These are phyloP conservation scores for Neofusicoccum sp. DNA, from an alignment of 2,329 filamentous ascomycete genomes.

Conservation along the genomic window DNA sequence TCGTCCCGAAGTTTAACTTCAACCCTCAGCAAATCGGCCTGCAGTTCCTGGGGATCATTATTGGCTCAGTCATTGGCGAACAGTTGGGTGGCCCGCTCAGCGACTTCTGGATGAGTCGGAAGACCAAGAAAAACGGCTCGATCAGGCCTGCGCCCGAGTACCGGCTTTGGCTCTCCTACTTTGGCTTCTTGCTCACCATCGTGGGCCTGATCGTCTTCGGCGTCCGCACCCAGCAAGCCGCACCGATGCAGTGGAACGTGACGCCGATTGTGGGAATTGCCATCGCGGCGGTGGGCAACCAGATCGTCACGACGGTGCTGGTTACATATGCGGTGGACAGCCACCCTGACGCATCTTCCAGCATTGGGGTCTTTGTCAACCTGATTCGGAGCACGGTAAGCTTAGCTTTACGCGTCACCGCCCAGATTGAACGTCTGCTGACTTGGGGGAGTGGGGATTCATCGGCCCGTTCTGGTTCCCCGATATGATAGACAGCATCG, in stretches of 20 bases:
- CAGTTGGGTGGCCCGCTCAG: constrained; percentile 55
- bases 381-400: constrained; percentile 49
- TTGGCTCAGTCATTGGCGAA: constrained; percentile 59
- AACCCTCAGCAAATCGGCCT: constrained; percentile 58
- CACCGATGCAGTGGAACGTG: constrained; percentile 51
- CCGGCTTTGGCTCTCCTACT: constrained; percentile 58
- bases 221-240: constrained; percentile 49
- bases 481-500: constrained; percentile 39
- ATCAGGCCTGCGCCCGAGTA: constrained; percentile 47
- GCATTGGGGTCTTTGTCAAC: constrained; percentile 59
- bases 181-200: constrained; percentile 52
- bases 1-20: constrained; percentile 55
- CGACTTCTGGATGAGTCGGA: constrained; percentile 53
- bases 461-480: constrained; percentile 45
- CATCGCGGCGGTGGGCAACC: constrained; percentile 54
- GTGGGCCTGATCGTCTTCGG: constrained; percentile 56
- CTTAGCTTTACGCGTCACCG: not conserved
- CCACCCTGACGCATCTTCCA: constrained; percentile 51
- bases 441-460: constrained; percentile 34
- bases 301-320: constrained; percentile 60
- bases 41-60: constrained; percentile 57
- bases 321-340: constrained; percentile 62
- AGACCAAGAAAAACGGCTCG: constrained; percentile 34
- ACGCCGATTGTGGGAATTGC: constrained; percentile 56
- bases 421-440: not conserved